These are phyloP conservation scores for Penicillium sp. DNA, from an alignment of 2,329 filamentous ascomycete genomes.

Conservation along the genomic window DNA sequence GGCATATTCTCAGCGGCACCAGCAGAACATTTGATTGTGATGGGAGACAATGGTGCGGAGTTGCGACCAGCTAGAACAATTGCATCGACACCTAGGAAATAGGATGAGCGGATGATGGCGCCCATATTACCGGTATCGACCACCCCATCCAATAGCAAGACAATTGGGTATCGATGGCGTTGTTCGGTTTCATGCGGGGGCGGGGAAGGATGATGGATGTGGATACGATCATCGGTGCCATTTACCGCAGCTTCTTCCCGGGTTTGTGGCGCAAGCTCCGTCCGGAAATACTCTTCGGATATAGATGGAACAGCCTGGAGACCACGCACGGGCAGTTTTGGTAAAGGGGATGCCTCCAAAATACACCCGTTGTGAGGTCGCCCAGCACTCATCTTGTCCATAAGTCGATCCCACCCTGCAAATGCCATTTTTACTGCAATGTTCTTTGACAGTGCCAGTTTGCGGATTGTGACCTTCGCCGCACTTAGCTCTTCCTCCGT, in stretches of 20 bases:
- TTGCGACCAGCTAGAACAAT: constrained; percentile 72
- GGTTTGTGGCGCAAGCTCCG: constrained; percentile 66
- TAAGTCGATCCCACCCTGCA: constrained; percentile 60
- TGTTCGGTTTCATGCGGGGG: constrained; percentile 6
- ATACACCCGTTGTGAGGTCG: constrained; percentile 88
- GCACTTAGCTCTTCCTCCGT: constrained; percentile 52
- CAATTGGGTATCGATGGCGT: constrained; percentile 38
- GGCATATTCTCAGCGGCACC: constrained; percentile 80
- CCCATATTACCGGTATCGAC: constrained; percentile 88
- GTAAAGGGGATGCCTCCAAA: constrained; percentile 81
- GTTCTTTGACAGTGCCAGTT: constrained; percentile 40
- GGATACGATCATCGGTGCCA: constrained; percentile 57
- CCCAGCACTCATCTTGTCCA: constrained; percentile 79
- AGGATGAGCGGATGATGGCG: constrained; percentile 80
- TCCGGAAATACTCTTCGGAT: constrained; percentile 52
- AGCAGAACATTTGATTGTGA: constrained; percentile 81
- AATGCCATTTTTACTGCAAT: constrained; percentile 62
- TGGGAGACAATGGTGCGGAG: constrained; percentile 70
- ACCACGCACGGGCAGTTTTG: constrained; percentile 63
- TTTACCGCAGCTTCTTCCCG: constrained; percentile 73
- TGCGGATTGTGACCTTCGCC: constrained; percentile 37
- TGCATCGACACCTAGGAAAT: constrained; percentile 86
- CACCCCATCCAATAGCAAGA: constrained; percentile 46
- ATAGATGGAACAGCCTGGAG: constrained; percentile 53
- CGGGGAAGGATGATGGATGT: constrained; percentile 23